Evolutionary conservation across 768 basidiomycete species (phyloP), one percentile per base, ranked within the genome.

Genomic region (Tricholoma bakamatsutake): DNA sequence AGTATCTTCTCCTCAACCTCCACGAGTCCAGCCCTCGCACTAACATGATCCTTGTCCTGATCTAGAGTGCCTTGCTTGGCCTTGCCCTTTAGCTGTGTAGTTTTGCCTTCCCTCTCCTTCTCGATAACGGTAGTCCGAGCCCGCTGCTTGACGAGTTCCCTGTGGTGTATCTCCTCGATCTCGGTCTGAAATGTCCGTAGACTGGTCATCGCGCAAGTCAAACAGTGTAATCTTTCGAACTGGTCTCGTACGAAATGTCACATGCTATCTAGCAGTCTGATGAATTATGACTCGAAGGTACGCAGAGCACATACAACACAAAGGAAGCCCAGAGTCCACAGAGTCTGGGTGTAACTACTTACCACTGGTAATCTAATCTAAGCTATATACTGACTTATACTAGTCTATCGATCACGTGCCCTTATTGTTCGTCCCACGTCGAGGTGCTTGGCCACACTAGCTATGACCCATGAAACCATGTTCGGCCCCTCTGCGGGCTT

Each of bases 121-220:
- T 73, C 46, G 27, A 34, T 48, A 46, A 46, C 57, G 62, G 66
- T 57, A 61, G 66, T 59, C 12, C 75, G 73, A 9, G 69, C 68
- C 39, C 87, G 80, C 60, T 89, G 84, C 68, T 80, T 88, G 30
- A 77, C 71, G 45, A 82, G 71, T 69, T 90, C 87, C 50, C 84
- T 81, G 61, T 79, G 75, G 56, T 83, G 82, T 63, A 90, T 87
- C 60, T 87, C 81, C 58, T 90, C 84, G 58, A 91, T 92, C 70
- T 90, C 88, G 62, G 71, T 78, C 69, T 92, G 89, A 62, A 87
- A 85, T 13, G 77, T 78, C 37, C 80, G 79, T 61, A 85, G 69
- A 53, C 73, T 80, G 13, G 81, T 76, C 81, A 82, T 82, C 52
- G 54, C 68, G 58, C 40, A 43, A n/a, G n/a, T n/a, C n/a, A n/a